phyloP scores from a whole-genome alignment of 1,284 basidiomycete species.

The Rhodotorula sp. region DNA sequence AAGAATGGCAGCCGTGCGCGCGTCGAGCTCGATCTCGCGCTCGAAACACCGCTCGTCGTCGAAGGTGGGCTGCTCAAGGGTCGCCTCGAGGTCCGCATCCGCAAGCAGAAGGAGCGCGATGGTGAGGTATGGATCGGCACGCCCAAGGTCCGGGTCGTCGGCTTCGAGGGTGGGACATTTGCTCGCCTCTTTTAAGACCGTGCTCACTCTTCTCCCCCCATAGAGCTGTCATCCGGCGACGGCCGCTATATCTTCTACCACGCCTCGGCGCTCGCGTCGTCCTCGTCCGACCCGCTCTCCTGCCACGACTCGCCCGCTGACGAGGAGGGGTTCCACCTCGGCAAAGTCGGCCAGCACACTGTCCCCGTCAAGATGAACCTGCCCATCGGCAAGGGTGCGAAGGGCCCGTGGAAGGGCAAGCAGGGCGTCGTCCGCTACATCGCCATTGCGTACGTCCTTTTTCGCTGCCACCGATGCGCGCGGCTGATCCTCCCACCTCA shows the following conservation, averaged over 20 bases:
- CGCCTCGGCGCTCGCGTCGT: constrained; percentile 58
- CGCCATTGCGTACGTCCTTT: constrained; percentile 67
- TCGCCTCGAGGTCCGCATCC: constrained; percentile 68
- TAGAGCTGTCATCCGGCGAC: constrained; percentile 61
- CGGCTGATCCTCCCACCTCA: constrained; percentile 42
- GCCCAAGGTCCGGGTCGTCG: constrained; percentile 81
- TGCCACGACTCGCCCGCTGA: constrained; percentile 60
- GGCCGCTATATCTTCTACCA: constrained; percentile 85
- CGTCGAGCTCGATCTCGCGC: constrained; percentile 78
- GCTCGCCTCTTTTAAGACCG: not conserved
- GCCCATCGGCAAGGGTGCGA: constrained; percentile 68
- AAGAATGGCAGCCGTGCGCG: constrained; percentile 65
- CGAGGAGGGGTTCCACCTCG: constrained; percentile 66
- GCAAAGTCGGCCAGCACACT: constrained; percentile 63
- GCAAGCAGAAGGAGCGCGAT: constrained; percentile 61
- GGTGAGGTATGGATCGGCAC: constrained; percentile 67
- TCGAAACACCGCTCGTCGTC: constrained; percentile 75
- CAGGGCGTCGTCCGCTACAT: constrained; percentile 78
- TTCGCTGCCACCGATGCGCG: constrained; percentile 6
- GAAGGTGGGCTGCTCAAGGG: constrained; percentile 80
- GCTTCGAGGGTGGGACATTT: constrained; percentile 69
- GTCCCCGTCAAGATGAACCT: constrained; percentile 79
- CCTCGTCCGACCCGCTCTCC: constrained; percentile 56
- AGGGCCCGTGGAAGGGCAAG: constrained; percentile 66
- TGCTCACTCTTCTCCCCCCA: constrained; percentile 5